These are phyloP conservation scores for Cytospora chrysosperma DNA, from an alignment of 2,329 filamentous ascomycete species.

Conservation along the genomic window DNA sequence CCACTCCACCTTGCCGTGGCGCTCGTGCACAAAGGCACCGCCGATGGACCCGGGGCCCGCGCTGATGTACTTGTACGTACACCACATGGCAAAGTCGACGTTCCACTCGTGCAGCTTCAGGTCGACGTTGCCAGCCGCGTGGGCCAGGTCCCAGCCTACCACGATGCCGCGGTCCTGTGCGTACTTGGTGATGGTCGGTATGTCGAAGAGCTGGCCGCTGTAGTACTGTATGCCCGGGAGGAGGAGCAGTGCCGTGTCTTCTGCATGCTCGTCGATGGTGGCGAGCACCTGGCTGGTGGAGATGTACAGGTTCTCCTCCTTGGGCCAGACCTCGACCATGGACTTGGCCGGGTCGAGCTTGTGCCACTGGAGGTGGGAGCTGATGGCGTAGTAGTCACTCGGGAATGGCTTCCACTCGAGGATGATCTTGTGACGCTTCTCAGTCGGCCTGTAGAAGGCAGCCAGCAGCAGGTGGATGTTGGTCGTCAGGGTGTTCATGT, in stretches of 20 bases:
- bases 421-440: conserved; percentile 71
- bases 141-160: conserved; percentile 86
- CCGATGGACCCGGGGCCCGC: conserved; percentile 79
- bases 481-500: conserved; percentile 83
- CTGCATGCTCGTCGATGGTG: conserved; percentile 72
- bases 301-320: conserved; percentile 50
- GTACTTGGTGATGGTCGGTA: conserved; percentile 73
- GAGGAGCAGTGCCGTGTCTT: conserved; percentile 71
- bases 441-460: conserved; percentile 74
- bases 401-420: conserved; percentile 91
- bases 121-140: conserved; percentile 81
- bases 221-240: conserved; percentile 91
- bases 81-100: conserved; percentile 91
- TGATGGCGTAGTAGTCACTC: conserved; percentile 81
- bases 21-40: conserved; percentile 77
- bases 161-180: conserved; percentile 69
- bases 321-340: conserved; percentile 52
- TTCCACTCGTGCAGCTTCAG: conserved; percentile 81
- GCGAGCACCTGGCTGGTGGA: conserved; percentile 69
- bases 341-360: conserved; percentile 63
- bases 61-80: conserved; percentile 93
- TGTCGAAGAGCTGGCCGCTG: conserved; percentile 85
- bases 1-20: conserved; percentile 59
- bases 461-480: conserved; percentile 83
- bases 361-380: conserved; percentile 76